phyloP scores from a whole-genome alignment of 176 grass and related monocot genomes.

The Zea luxurians region DNA sequence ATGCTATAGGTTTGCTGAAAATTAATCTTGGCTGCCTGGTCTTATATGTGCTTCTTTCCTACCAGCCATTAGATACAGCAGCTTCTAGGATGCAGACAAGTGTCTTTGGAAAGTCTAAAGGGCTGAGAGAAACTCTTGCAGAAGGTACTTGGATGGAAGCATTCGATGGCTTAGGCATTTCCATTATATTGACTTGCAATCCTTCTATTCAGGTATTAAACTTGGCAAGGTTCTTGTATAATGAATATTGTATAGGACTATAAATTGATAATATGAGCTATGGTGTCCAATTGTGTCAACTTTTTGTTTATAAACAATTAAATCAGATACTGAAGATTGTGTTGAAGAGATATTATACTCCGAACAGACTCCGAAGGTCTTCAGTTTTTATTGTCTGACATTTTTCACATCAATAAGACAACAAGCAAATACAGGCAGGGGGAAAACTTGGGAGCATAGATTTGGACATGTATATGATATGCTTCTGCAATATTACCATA shows the following conservation, averaged over 20 bases:
- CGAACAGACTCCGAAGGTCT: not conserved
- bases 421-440: slow-evolving; percentile 1
- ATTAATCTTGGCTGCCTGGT: slow-evolving; percentile 12
- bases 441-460: not conserved
- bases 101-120: slow-evolving; percentile 92
- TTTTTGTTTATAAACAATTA: not conserved
- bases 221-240: not conserved
- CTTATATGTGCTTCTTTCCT: slow-evolving; percentile 25
- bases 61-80: slow-evolving; percentile 89
- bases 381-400: not conserved
- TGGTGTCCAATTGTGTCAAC: not conserved
- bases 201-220: slow-evolving; percentile 93
- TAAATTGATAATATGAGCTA: not conserved
- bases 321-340: not conserved
- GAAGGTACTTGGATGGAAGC: slow-evolving; percentile 81
- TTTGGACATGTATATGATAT: not conserved
- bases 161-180: slow-evolving; percentile 89
- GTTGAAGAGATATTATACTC: not conserved
- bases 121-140: slow-evolving; percentile 72
- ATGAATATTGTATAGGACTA: slow-evolving; percentile 2
- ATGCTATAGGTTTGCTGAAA: not conserved
- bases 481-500: not conserved
- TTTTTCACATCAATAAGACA: not conserved
- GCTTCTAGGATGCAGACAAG: slow-evolving; percentile 99
- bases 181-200: slow-evolving; percentile 89